phyloP scores from a whole-genome alignment of 441 rosid genomes.

The Brassica balearica region DNA sequence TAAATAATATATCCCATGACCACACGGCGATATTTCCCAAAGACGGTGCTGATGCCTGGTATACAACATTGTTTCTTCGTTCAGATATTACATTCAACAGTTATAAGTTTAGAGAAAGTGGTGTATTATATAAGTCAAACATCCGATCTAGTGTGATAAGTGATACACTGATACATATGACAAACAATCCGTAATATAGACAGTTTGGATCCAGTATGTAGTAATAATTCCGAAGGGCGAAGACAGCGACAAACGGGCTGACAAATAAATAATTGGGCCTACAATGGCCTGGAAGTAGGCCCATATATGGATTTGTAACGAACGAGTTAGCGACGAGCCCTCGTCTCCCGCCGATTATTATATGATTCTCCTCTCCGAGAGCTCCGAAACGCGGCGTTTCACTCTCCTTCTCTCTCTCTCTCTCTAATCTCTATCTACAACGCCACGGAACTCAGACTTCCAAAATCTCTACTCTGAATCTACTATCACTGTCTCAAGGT shows the following conservation, averaged over 20 bases:
- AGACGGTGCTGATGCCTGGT: constrained; percentile 32
- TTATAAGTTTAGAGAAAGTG: constrained; percentile 2
- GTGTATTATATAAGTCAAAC: constrained; percentile 23
- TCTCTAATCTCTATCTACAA: background rate
- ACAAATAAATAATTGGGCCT: background rate
- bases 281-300: background rate
- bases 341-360: background rate
- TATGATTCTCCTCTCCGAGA: background rate
- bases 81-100: constrained; percentile 22
- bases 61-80: constrained; percentile 24
- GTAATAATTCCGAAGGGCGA: background rate
- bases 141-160: background rate
- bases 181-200: background rate
- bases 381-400: background rate
- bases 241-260: constrained; percentile 10
- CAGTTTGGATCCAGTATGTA: background rate
- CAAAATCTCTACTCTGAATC: background rate
- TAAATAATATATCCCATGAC: constrained; percentile 16
- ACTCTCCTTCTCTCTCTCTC: no score
- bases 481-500: no score
- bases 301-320: constrained; percentile 3
- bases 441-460: background rate
- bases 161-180: constrained; percentile 20
- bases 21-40: constrained; percentile 34
- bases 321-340: background rate